A percentile compares a stretch with the other conserved stretches of the same genome.
Evolutionary conservation across 2,329 filamentous ascomycete species (phyloP).

Genomic region (Fonsecaea pedrosoi): DNA sequence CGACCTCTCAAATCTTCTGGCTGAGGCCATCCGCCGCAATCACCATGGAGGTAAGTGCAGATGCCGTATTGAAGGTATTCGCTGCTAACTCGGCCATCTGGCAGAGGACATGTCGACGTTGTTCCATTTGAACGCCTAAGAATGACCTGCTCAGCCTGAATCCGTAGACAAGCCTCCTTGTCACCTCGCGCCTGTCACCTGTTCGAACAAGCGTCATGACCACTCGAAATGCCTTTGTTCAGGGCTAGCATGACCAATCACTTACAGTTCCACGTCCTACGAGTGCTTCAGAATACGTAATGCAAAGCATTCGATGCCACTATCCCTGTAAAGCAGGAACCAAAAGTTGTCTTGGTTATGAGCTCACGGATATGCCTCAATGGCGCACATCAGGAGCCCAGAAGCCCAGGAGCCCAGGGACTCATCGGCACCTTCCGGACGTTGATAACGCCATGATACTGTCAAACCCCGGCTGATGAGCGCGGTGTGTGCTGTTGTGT

Average conservation of each 20-base stretch:
- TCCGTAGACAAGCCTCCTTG: not conserved
- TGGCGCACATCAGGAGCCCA: not conserved
- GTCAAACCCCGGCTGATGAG: slow-evolving; percentile 7
- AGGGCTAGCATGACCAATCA: not conserved
- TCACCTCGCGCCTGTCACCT: not conserved
- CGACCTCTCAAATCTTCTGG: slow-evolving; percentile 83
- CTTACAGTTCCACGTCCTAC: not conserved
- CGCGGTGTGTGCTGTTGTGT: slow-evolving; percentile 17
- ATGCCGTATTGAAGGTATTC: slow-evolving; percentile 57
- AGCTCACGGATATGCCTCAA: slow-evolving; percentile 6
- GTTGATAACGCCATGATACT: slow-evolving; percentile 2
- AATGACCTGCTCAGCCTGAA: slow-evolving; percentile 29
- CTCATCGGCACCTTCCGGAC: slow-evolving; percentile 7
- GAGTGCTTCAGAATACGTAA: slow-evolving; percentile 1
- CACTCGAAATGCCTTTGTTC: not conserved
- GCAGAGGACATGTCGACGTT: slow-evolving; percentile 57
- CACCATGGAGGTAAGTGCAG: slow-evolving; percentile 84
- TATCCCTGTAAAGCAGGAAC: not conserved
- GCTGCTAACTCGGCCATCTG: slow-evolving; percentile 37
- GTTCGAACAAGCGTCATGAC: slow-evolving; percentile 3
- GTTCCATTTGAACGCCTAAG: slow-evolving; percentile 67
- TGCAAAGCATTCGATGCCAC: not conserved
- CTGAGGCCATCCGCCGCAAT: slow-evolving; percentile 93
- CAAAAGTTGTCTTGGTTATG: not conserved
- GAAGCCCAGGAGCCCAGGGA: not conserved